Base-by-base conservation (phyloP, 306 rosid species). In the Sicyos edulis region DNA sequence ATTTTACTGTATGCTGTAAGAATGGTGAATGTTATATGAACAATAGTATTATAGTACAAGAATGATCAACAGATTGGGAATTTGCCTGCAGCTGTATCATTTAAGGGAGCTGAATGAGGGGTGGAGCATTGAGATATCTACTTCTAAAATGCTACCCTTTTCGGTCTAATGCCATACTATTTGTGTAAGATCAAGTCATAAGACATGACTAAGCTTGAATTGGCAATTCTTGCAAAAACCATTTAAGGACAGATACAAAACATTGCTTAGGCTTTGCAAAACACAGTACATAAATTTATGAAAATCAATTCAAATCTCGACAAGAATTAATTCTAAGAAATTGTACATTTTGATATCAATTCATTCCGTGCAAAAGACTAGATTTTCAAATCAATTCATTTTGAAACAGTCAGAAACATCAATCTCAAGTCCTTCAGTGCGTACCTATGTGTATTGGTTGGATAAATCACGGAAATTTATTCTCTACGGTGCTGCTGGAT, bases 401-500 rank as follows among this genome's bases (percentile, higher is more conserved):
- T 3, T 11, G 51, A n/a, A 40, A 11, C 71, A 10, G 54, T 16
- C 29, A 19, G 10, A 37, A 44, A 5, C 32, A 19, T 19, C 71
- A 65, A 65, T 65, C 37, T 65, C 52, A 45, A 10, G n/a, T 17
- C 32, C 12, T 19, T 44, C 6, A 5, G 64, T 58, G n/a, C 10
- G 9, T 65, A 88, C 90, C 96, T 85, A 77, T 24, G 56, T 60
- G 22, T 63, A 75, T 55, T 67, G 26, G 68, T 56, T 40, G 62
- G 72, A 79, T 72, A 77, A 74, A 10, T 44, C 17, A 44, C 11
- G 71, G 15, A 37, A 73, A 37, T 52, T 73, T 57, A 10, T 45
- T 74, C 54, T 24, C 74, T 56, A 51, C 57, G 40, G 7, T 74
- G 79, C 21, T 64, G 9, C 50, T 67, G 69, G 69, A 45, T 76